Conservation (phyloP, 208 protist species). For the Naegleria fowleri region DNA sequence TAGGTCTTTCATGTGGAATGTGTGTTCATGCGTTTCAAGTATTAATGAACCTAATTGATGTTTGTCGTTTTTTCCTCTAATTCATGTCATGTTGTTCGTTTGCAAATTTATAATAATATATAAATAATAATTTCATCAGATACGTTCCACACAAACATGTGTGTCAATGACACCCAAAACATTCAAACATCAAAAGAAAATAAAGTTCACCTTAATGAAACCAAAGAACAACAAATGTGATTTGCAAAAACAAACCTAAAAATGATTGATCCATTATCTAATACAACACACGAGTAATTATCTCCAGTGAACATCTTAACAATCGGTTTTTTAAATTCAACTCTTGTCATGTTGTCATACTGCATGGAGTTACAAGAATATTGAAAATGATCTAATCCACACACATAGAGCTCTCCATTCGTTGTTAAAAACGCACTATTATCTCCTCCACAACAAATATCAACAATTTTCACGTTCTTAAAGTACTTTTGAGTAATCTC, state of each 20-base stretch:
- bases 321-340: background rate
- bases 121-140: no score
- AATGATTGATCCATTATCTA: background rate
- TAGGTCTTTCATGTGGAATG: background rate
- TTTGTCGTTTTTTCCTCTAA: background rate
- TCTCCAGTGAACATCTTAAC: background rate
- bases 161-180: no score
- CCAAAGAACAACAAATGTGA: no score
- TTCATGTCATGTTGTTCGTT: background rate
- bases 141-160: no score
- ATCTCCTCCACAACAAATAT: background rate
- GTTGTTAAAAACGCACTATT: background rate
- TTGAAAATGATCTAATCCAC: background rate
- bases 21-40: background rate
- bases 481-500: background rate
- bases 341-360: background rate
- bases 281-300: background rate
- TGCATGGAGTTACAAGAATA: background rate
- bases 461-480: background rate
- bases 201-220: no score
- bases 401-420: background rate
- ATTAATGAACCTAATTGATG: background rate
- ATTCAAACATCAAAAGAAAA: no score
- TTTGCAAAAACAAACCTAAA: background rate
- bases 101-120: background rate